Base-by-base conservation (phyloP, 495 filamentous ascomycete genomes). In the Hypoxylon perforatum region DNA sequence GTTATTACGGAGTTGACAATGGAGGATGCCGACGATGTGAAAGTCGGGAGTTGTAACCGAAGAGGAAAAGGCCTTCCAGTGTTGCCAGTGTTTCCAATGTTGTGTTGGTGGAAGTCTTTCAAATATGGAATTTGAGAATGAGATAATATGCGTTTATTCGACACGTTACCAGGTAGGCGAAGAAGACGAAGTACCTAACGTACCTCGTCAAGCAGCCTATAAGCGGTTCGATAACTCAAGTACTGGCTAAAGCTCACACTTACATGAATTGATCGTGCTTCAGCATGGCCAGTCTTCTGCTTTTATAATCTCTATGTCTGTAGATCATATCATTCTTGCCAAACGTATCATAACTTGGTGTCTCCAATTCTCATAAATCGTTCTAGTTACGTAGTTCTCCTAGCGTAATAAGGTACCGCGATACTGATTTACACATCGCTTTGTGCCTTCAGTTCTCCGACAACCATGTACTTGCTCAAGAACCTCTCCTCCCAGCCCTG, bases 401-500 rank as follows among this genome's bases (percentile, higher is more conserved):
- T 7, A 11, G 3, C 15, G 30, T 17, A 33, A 17, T n/a, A 33
- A 28, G 25, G 25, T 15, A 15, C 12, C 11, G 18, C 15, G 7
- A 18, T 22, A n/a, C n/a, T 10, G 15, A 17, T 49, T 68, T 21
- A 75, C 52, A 77, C 77, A 48, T 82, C 77, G 3, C 73, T 77
- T 57, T 73, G 74, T 15, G 80, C 67, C 12, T 98, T 93, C 72
- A 99, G 76, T 80, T 87, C 91, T n/a, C 95, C 95, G 15, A 99
- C 92, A 9, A 98, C 85, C 30, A 97, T 78, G 78, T 99, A 99
- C 82, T 99, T 99, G 77, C 94, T 92, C 30, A 78, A 77, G 80
- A 99, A 99, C 61, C 93, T 84, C 73, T 93, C 92, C 79, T 97
- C 93, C 95, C 95, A 99, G 6, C 90, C 91, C 73, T 83, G 83